Percentiles rank a stretch among this genome's conserved stretches.
Conservation (phyloP, 148 eudicot genomes). For the Agrostemma githago region DNA sequence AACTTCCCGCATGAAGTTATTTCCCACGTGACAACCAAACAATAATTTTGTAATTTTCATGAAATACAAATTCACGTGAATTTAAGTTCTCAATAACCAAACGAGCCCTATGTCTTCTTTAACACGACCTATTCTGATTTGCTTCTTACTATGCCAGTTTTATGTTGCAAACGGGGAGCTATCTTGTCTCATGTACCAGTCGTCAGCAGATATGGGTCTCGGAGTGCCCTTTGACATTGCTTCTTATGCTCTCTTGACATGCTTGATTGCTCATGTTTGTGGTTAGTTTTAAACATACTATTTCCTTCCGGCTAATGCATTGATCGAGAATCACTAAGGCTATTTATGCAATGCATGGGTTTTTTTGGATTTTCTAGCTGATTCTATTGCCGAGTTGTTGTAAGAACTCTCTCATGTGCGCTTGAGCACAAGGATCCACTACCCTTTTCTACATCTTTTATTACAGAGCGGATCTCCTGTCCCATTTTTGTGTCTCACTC, state of each 20-base stretch:
- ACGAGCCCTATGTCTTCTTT: not conserved
- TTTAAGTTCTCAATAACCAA: too few species aligned
- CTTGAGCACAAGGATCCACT: not conserved
- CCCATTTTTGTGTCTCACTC: too few species aligned
- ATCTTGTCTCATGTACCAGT: conserved; percentile 95
- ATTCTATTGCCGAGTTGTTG: not conserved
- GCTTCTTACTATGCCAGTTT: conserved; percentile 44
- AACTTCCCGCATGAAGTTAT: too few species aligned
- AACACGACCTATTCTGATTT: not conserved
- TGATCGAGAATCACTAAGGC: not conserved
- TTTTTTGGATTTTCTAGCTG: conserved; percentile 1
- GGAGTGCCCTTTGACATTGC: conserved; percentile 94
- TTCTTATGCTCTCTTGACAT: conserved; percentile 77
- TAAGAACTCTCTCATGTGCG: not conserved
- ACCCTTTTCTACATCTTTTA: too few species aligned
- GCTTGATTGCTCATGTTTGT: conserved; percentile 97
- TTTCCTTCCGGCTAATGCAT: not conserved
- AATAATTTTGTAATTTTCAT: too few species aligned
- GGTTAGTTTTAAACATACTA: conserved; percentile 42
- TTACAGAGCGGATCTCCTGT: too few species aligned
- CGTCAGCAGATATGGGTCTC: conserved; percentile 92
- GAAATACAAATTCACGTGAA: too few species aligned
- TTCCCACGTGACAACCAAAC: too few species aligned
- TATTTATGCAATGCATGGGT: not conserved
- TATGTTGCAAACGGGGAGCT: conserved; percentile 88